Percentiles rank a stretch among this genome's conserved stretches.
phyloP scores from a whole-genome alignment of 2,329 filamentous ascomycete species.

The Aureobasidium sp. region DNA sequence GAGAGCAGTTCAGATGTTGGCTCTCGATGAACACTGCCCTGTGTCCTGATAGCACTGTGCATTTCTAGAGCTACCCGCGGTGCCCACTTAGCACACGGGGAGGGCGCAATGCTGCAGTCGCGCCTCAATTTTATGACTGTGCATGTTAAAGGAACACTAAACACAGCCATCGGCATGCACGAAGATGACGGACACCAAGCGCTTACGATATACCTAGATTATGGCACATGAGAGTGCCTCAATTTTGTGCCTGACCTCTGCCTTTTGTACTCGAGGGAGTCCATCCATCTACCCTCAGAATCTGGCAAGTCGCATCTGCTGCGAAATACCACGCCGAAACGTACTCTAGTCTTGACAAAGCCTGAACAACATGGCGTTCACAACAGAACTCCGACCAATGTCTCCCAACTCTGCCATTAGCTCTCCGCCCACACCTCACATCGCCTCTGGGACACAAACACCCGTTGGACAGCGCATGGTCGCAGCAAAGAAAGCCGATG shows the following conservation, averaged over 20 bases:
- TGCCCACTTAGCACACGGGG: too few species aligned
- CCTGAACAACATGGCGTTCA: background rate
- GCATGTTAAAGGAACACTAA: background rate
- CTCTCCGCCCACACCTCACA: background rate
- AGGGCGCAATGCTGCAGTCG: background rate
- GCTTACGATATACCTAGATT: background rate
- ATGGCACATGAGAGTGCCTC: background rate
- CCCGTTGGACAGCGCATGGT: background rate
- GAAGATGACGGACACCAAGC: background rate
- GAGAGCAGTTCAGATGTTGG: too few species aligned
- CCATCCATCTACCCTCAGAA: too few species aligned
- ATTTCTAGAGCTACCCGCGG: too few species aligned
- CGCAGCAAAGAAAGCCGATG: background rate
- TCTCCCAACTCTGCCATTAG: background rate
- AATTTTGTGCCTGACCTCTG: background rate
- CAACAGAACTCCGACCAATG: slow-evolving; percentile 4
- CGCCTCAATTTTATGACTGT: background rate
- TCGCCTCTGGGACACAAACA: background rate
- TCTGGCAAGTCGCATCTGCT: background rate
- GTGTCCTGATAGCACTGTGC: too few species aligned
- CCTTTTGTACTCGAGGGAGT: background rate
- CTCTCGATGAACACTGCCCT: too few species aligned
- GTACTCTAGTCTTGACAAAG: background rate
- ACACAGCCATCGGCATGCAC: background rate
- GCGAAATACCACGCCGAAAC: too few species aligned